A percentile compares a stretch with the other conserved stretches of the same genome.
Conservation (phyloP, 2,329 filamentous ascomycete species). For the Alternaria sp. region DNA sequence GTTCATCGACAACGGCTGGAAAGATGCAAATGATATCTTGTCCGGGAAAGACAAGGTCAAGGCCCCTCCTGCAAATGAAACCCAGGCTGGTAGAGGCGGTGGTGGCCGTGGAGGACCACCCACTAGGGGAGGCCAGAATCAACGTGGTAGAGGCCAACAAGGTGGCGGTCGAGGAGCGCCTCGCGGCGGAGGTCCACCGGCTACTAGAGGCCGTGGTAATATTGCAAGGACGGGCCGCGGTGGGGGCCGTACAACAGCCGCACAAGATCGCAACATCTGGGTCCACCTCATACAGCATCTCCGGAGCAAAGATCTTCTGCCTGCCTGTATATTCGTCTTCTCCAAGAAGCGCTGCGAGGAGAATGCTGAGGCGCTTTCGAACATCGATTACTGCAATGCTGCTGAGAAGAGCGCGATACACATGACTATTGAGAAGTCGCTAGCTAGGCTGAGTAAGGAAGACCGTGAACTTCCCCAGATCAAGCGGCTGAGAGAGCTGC, state of each 20-base stretch:
- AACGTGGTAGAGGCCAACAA: constrained; percentile 59
- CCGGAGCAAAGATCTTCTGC: constrained; percentile 84
- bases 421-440: constrained; percentile 95
- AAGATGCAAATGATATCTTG: constrained; percentile 83
- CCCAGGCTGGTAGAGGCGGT: constrained; percentile 62
- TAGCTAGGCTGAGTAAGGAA: constrained; percentile 88
- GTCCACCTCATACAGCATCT: constrained; percentile 93
- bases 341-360: constrained; percentile 98
- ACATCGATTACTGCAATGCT: constrained; percentile 93
- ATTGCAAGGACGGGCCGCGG: constrained; percentile 88
- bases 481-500: constrained; percentile 81
- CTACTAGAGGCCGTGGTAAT: constrained; percentile 73
- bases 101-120: constrained; percentile 55
- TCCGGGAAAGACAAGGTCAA: constrained; percentile 82
- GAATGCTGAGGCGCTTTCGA: constrained; percentile 93
- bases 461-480: constrained; percentile 93
- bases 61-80: constrained; percentile 60
- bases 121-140: constrained; percentile 61
- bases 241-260: constrained; percentile 85
- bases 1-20: constrained; percentile 93
- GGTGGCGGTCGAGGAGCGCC: constrained; percentile 58
- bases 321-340: constrained; percentile 97
- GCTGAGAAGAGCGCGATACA: constrained; percentile 96
- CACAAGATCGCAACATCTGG: constrained; percentile 96
- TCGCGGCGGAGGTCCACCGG: constrained; percentile 63